Conservation (phyloP, 345 rosid species). For the Heritiera fomes region DNA sequence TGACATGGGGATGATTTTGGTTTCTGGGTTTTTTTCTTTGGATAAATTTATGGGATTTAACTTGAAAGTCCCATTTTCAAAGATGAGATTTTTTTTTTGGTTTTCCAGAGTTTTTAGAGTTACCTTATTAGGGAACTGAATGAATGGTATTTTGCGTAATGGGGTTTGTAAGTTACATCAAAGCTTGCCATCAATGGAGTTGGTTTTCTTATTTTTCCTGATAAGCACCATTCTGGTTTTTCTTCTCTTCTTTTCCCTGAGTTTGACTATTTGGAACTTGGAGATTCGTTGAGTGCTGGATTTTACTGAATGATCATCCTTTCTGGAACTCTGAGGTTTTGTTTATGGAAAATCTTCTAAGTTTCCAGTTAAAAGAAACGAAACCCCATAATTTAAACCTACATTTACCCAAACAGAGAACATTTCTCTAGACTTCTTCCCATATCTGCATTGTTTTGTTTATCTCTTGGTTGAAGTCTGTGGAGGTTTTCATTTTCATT, state of each 20-base stretch:
- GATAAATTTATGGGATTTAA: background rate
- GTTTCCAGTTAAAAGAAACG: background rate
- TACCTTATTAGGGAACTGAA: background rate
- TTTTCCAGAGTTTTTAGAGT: background rate
- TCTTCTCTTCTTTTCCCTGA: background rate
- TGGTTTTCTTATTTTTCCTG: background rate
- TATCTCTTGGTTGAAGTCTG: background rate
- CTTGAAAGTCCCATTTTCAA: background rate
- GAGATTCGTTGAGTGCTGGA: background rate
- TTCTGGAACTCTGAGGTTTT: background rate
- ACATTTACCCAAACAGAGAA: background rate
- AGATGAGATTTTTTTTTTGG: too few species aligned
- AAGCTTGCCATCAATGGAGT: background rate
- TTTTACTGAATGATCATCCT: conserved; percentile 4
- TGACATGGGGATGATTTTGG: background rate
- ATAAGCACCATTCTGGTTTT: background rate
- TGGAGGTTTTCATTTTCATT: background rate
- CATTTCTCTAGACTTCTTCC: background rate
- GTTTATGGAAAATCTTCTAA: background rate
- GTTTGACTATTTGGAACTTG: background rate
- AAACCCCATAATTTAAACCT: background rate
- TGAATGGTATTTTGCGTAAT: background rate
- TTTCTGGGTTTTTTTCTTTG: background rate
- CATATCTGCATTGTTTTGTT: background rate
- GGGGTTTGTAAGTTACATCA: background rate